These are phyloP conservation scores for Trypanosoma scelopori DNA, from an alignment of 208 protist genomes.

Conservation along the genomic window DNA sequence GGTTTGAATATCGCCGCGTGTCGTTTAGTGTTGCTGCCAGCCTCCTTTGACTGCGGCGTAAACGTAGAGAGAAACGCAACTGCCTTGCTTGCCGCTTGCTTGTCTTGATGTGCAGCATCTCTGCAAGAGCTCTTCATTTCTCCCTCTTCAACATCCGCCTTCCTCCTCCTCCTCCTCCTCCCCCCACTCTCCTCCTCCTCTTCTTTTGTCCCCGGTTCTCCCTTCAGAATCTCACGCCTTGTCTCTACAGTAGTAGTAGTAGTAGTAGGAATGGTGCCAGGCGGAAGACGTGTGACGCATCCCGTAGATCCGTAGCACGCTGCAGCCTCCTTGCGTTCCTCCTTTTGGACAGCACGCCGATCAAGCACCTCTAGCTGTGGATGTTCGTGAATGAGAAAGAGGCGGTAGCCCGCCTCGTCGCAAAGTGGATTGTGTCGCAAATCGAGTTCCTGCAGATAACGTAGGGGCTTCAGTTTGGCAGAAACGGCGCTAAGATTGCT, in stretches of 20 bases:
- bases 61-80: constrained; percentile 17
- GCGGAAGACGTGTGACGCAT: too few relatives aligned
- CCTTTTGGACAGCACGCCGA: constrained; percentile 37
- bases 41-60: neutral
- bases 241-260: neutral
- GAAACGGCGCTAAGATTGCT: constrained; percentile 41
- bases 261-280: neutral
- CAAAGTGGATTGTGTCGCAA: constrained; percentile 69
- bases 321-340: constrained; percentile 52
- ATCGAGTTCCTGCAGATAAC: constrained; percentile 54
- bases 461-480: constrained; percentile 41
- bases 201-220: too few relatives aligned
- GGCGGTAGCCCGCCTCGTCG: constrained; percentile 65
- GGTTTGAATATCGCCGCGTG: neutral
- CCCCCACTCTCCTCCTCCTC: too few relatives aligned
- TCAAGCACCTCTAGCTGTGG: constrained; percentile 77
- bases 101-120: neutral
- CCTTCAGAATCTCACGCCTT: neutral
- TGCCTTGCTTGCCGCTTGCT: neutral
- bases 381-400: constrained; percentile 48
- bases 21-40: neutral
- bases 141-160: neutral
- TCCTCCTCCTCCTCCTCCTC: too few relatives aligned
- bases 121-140: neutral
- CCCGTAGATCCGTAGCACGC: neutral